These are phyloP conservation scores for Nitzschia sp. DNA, from an alignment of 108 stramenopile species.

Conservation along the genomic window DNA sequence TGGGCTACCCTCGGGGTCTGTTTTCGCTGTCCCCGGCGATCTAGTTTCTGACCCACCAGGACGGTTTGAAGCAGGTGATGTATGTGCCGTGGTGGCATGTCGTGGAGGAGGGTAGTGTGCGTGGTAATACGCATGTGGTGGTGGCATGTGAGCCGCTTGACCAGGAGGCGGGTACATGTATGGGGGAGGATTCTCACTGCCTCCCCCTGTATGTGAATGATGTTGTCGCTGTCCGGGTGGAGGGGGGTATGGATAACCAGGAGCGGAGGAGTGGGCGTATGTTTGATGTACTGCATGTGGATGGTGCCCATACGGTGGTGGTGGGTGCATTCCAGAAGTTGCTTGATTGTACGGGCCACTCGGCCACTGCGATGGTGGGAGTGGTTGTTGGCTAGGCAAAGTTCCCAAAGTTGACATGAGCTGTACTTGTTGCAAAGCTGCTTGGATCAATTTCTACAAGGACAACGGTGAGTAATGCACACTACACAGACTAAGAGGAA, in stretches of 20 bases:
- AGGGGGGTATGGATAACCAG: constrained; percentile 40
- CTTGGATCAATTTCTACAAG: constrained; percentile 67
- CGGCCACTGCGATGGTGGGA: constrained; percentile 34
- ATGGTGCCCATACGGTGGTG: constrained; percentile 29
- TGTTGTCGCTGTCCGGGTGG: constrained; percentile 38
- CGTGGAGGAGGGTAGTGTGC: constrained; percentile 42
- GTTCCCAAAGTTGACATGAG: constrained; percentile 62
- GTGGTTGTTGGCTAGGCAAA: constrained; percentile 47
- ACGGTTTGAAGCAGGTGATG: constrained; percentile 23
- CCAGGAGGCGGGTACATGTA: constrained; percentile 45
- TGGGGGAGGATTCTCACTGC: constrained; percentile 15
- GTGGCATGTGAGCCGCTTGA: constrained; percentile 44
- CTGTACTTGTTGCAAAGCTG: constrained; percentile 71
- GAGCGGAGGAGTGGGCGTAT: constrained; percentile 30
- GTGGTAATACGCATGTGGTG: constrained; percentile 55
- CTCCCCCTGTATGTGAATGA: constrained; percentile 21
- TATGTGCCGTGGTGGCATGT: constrained; percentile 24
- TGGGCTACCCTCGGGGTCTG: constrained; percentile 23
- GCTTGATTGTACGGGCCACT: constrained; percentile 51
- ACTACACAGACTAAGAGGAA: neutral
- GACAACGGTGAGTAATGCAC: neutral
- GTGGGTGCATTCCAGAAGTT: constrained; percentile 28
- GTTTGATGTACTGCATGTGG: constrained; percentile 35
- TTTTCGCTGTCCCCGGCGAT: constrained; percentile 25
- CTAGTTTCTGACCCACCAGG: constrained; percentile 14